phyloP scores from a whole-genome alignment of 768 basidiomycete genomes.

The Nidula microcarpa region DNA sequence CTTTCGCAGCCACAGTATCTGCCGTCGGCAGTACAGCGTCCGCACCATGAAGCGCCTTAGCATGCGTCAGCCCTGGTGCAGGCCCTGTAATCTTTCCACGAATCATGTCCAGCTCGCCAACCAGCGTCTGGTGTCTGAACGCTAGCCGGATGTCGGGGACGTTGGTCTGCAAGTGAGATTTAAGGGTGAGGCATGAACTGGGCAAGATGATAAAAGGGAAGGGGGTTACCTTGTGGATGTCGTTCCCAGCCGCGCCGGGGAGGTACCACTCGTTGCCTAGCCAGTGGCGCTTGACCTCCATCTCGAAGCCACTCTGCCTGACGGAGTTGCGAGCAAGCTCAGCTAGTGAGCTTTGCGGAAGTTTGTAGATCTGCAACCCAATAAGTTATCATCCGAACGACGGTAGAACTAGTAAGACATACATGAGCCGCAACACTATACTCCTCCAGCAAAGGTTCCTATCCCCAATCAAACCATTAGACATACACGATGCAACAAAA shows the following conservation, averaged over 20 bases:
- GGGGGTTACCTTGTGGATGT: conserved; percentile 80
- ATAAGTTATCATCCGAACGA: background rate
- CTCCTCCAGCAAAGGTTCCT: conserved; percentile 95
- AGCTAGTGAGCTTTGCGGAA: conserved; percentile 90
- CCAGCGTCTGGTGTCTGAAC: conserved; percentile 87
- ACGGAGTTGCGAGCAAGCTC: conserved; percentile 99
- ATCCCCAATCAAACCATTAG: conserved; percentile 1
- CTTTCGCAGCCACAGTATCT: conserved; percentile 32
- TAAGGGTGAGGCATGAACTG: conserved; percentile 1
- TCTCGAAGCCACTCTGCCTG: conserved; percentile 95
- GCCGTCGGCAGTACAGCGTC: conserved; percentile 23
- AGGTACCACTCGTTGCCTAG: conserved; percentile 92
- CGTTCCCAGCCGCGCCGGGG: conserved; percentile 90
- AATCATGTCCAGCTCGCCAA: conserved; percentile 81
- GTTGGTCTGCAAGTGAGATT: conserved; percentile 66
- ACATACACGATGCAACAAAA: background rate
- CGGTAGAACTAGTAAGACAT: conserved; percentile 13
- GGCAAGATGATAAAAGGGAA: background rate
- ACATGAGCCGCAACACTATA: conserved; percentile 98
- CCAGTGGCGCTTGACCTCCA: conserved; percentile 97
- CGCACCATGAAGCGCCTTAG: conserved; percentile 10
- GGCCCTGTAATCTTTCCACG: conserved; percentile 18
- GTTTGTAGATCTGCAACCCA: conserved; percentile 81
- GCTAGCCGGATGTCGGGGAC: conserved; percentile 88
- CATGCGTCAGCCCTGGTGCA: background rate